phyloP scores from a whole-genome alignment of 1,284 basidiomycete genomes.

The Malassezia restricta region DNA sequence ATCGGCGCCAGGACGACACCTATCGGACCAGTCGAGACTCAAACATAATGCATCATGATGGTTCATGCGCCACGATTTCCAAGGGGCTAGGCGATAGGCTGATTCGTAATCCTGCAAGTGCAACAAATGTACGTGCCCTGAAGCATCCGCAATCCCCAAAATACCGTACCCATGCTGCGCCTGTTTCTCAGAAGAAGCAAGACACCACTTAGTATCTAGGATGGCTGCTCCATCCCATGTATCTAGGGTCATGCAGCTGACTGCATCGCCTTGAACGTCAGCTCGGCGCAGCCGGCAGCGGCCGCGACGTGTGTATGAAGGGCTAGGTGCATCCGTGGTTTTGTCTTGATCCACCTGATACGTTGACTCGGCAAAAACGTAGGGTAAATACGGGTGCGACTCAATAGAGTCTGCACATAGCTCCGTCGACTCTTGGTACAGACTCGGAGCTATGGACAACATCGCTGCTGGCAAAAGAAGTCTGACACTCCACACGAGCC shows the following conservation, averaged over 20 bases:
- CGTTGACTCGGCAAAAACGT: conserved; percentile 39
- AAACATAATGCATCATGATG: conserved; percentile 28
- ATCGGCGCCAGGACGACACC: neutral
- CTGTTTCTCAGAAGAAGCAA: conserved; percentile 5
- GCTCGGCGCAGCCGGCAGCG: conserved; percentile 22
- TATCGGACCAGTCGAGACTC: conserved; percentile 41
- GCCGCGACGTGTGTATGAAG: conserved; percentile 29
- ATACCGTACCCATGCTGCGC: conserved; percentile 6
- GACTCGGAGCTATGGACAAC: neutral
- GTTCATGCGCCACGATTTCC: conserved; percentile 27
- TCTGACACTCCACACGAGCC: neutral
- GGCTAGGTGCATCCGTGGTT: conserved; percentile 5
- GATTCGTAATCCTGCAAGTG: conserved; percentile 5
- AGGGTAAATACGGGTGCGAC: conserved; percentile 22
- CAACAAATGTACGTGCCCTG: conserved; percentile 21
- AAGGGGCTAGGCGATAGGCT: neutral
- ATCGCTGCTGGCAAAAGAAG: too few relatives aligned
- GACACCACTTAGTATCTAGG: conserved; percentile 42
- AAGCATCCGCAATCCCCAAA: conserved; percentile 31
- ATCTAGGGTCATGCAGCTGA: neutral
- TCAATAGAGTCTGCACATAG: conserved; percentile 42
- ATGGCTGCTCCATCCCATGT: conserved; percentile 27
- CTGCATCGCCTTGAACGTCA: neutral
- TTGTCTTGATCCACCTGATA: conserved; percentile 40
- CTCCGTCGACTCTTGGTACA: conserved; percentile 27